Conservation (phyloP, 2,329 filamentous ascomycete genomes). For the Aspergillus neoniger region DNA sequence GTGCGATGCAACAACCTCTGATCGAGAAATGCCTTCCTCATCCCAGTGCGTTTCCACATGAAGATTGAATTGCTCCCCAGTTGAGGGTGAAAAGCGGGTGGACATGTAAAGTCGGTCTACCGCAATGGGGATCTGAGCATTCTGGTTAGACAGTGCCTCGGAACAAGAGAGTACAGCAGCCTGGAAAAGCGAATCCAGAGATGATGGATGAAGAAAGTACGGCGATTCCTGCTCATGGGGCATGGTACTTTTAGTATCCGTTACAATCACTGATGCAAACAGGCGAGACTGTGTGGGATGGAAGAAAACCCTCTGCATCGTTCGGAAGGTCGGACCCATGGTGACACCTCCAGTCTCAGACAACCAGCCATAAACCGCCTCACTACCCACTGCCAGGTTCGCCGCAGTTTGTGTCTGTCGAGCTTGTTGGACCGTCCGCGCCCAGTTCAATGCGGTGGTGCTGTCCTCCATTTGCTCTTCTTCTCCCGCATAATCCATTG, state of each 20-base stretch:
- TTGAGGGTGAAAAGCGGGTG: constrained; percentile 13
- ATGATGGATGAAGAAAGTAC: constrained; percentile 24
- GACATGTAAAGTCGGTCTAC: constrained; percentile 26
- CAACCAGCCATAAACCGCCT: constrained; percentile 23
- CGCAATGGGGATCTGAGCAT: constrained; percentile 23
- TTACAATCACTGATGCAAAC: constrained; percentile 17
- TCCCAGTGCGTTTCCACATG: neutral
- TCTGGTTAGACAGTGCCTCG: constrained; percentile 16
- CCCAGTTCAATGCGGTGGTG: no score
- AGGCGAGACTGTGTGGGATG: constrained; percentile 9
- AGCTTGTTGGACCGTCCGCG: no score
- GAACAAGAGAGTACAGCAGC: constrained; percentile 24
- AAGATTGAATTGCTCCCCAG: constrained; percentile 21
- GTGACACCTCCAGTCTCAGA: constrained; percentile 23
- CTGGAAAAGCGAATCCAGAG: constrained; percentile 26
- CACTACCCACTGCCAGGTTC: neutral
- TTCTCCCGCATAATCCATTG: neutral
- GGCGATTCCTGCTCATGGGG: constrained; percentile 21
- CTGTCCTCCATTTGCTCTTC: no score
- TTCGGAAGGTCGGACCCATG: constrained; percentile 22
- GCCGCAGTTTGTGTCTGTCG: no score
- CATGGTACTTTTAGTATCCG: constrained; percentile 18
- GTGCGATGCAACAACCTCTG: constrained; percentile 22
- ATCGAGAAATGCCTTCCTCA: neutral
- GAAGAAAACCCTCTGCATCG: constrained; percentile 5